Conservation (phyloP, 257 asterid genomes). For the Capsicum pubescens region DNA sequence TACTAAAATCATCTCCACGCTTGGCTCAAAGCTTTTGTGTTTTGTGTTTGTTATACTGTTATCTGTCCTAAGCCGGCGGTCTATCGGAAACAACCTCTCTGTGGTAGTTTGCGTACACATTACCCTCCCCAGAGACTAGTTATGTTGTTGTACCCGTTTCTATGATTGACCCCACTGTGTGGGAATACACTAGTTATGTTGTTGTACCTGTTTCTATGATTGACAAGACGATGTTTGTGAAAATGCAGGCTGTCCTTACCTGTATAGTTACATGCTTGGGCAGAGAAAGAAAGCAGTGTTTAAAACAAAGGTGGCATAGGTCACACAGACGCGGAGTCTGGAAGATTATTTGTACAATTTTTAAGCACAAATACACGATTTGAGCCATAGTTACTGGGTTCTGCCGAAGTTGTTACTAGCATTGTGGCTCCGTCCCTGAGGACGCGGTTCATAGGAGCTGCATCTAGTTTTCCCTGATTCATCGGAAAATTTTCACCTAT, state of each 20-base stretch:
- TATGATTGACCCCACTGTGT: neutral
- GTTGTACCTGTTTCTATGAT: neutral
- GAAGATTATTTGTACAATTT: too few relatives aligned
- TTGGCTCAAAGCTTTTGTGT: neutral
- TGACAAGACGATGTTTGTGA: neutral
- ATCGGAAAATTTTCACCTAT: too few relatives aligned
- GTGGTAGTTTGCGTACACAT: too few relatives aligned
- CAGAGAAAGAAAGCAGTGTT: slow-evolving; percentile 40
- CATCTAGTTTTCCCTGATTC: too few relatives aligned
- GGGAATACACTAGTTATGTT: too few relatives aligned
- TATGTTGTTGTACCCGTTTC: too few relatives aligned
- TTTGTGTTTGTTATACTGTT: too few relatives aligned
- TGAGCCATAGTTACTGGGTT: too few relatives aligned
- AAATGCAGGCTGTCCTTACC: slow-evolving; percentile 66
- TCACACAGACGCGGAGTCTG: neutral
- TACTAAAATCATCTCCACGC: neutral
- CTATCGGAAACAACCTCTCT: too few relatives aligned
- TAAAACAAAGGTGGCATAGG: slow-evolving; percentile 62
- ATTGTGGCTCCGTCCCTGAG: neutral
- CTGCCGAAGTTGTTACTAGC: neutral
- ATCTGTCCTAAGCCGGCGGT: too few relatives aligned
- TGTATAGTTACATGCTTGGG: slow-evolving; percentile 78
- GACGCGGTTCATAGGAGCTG: neutral
- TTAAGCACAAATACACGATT: too few relatives aligned
- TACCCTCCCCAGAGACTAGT: too few relatives aligned